phyloP scores from a whole-genome alignment of 192 early-diverging fungal genomes.

The Chytriomyces sp. region DNA sequence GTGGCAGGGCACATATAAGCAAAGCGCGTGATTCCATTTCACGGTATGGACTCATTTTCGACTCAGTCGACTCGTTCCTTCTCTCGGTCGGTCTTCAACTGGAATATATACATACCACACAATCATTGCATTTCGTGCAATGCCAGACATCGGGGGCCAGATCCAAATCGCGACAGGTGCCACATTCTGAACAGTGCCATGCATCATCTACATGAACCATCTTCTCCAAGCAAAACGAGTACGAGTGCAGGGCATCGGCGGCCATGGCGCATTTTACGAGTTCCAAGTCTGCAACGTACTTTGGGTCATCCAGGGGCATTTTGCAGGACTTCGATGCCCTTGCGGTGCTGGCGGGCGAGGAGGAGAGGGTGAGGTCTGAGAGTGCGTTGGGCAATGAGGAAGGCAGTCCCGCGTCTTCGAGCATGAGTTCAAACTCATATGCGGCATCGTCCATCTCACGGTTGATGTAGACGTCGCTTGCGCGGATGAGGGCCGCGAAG shows the following conservation, averaged over 20 bases:
- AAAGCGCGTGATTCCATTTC: no score
- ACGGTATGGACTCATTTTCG: no score
- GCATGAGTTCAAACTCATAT: not conserved
- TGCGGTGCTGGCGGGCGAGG: not conserved
- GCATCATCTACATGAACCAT: not conserved
- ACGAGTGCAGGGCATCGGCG: not conserved
- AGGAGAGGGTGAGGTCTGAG: no score
- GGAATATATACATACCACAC: no score
- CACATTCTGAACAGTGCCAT: not conserved
- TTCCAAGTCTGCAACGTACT: not conserved
- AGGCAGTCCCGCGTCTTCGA: no score
- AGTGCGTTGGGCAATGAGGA: not conserved
- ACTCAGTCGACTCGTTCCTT: no score
- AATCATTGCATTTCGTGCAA: constrained; percentile 2
- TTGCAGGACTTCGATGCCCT: not conserved
- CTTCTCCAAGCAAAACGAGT: not conserved
- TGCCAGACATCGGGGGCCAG: not conserved
- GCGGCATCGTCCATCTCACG: not conserved
- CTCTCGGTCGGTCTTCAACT: no score
- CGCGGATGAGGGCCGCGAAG: not conserved
- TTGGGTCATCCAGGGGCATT: not conserved
- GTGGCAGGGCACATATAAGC: no score
- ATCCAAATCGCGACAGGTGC: not conserved
- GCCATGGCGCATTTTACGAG: not conserved
- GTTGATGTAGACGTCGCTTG: not conserved